A percentile compares a stretch with the other conserved stretches of the same genome.
Evolutionary conservation across 345 rosid species (phyloP).

Genomic region (Lepidium didymum): DNA sequence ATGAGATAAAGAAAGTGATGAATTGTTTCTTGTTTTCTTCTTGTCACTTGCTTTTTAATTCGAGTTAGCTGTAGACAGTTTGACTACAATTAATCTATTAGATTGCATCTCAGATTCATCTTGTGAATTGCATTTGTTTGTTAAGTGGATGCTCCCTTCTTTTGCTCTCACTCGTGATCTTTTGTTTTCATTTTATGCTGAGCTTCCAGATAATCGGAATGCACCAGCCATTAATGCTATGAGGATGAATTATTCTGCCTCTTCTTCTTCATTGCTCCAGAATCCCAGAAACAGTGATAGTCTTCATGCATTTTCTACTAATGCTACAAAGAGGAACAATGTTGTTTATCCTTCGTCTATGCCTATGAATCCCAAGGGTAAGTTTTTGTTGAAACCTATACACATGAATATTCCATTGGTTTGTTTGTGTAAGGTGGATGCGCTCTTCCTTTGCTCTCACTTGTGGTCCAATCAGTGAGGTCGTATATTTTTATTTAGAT

Average conservation of each 20-base stretch:
- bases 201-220: too few species aligned
- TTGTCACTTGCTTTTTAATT: neutral
- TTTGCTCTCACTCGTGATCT: neutral
- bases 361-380: constrained; percentile 4
- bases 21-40: neutral
- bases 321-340: too few species aligned
- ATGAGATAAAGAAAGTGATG: neutral
- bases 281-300: too few species aligned
- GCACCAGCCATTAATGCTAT: too few species aligned
- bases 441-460: neutral
- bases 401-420: neutral
- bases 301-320: too few species aligned
- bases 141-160: too few species aligned
- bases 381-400: neutral
- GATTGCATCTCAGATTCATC: neutral
- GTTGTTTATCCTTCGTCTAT: too few species aligned
- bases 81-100: neutral
- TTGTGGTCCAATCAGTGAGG: neutral
- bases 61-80: neutral
- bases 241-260: too few species aligned
- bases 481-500: neutral
- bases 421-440: neutral
- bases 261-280: too few species aligned
- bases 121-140: neutral
- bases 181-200: neutral